phyloP scores from a whole-genome alignment of 2,329 filamentous ascomycete species.

The Nemania serpens region DNA sequence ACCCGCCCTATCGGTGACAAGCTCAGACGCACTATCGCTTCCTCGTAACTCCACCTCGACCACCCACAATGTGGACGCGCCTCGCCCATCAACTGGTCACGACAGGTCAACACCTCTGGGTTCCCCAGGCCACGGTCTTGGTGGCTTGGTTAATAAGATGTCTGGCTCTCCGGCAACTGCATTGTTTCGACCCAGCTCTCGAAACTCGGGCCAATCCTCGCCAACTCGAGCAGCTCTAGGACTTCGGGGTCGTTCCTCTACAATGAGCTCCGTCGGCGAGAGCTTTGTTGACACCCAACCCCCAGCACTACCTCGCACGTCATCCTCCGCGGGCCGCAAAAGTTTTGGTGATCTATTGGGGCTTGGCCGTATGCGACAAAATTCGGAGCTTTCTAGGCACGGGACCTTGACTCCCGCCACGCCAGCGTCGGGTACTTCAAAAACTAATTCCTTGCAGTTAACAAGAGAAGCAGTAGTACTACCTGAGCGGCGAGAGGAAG shows the following conservation, averaged over 20 bases:
- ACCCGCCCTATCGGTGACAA: constrained; percentile 40
- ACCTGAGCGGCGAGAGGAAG: constrained; percentile 81
- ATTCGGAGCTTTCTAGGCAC: constrained; percentile 73
- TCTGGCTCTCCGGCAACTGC: constrained; percentile 53
- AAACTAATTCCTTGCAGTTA: constrained; percentile 81
- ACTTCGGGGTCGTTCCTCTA: constrained; percentile 81
- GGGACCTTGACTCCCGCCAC: constrained; percentile 71
- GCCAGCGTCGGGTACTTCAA: constrained; percentile 72
- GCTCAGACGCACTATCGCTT: constrained; percentile 52
- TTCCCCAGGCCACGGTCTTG: constrained; percentile 42
- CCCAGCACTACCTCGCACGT: constrained; percentile 73
- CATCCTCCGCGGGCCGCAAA: constrained; percentile 86
- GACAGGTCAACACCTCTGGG: constrained; percentile 43
- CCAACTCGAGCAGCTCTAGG: constrained; percentile 64
- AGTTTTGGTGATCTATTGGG: constrained; percentile 91
- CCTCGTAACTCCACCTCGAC: constrained; percentile 44
- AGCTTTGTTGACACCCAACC: constrained; percentile 71
- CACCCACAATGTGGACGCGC: constrained; percentile 30
- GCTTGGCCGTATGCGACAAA: constrained; percentile 77
- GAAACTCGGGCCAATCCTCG: constrained; percentile 68
- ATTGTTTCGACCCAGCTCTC: constrained; percentile 54
- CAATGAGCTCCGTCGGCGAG: constrained; percentile 80
- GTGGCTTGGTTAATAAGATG: constrained; percentile 41
- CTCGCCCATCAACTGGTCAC: constrained; percentile 36
- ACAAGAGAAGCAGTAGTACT: constrained; percentile 72